Conservation (phyloP, 225 moss, liverwort and hornwort genomes). For the Physcomitrium patens region DNA sequence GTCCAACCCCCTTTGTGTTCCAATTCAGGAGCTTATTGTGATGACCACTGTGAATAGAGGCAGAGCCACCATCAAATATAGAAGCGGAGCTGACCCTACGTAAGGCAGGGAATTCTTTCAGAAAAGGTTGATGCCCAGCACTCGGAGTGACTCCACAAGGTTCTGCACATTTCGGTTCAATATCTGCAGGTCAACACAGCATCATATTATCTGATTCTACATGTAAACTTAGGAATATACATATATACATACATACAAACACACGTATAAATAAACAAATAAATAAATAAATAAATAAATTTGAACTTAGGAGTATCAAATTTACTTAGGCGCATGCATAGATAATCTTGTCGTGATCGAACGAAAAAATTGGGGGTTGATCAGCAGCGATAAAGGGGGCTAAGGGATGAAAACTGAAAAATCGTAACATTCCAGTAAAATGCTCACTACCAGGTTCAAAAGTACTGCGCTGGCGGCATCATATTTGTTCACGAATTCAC, state of each 20-base stretch:
- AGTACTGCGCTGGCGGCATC: too few species aligned
- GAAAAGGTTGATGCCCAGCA: conserved; percentile 8
- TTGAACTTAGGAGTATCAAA: not conserved
- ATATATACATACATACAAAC: not conserved
- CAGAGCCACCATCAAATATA: conserved; percentile 9
- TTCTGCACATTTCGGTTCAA: conserved; percentile 38
- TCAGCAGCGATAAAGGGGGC: too few species aligned
- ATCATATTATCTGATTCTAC: not conserved
- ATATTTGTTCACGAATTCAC: too few species aligned
- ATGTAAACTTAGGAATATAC: not conserved
- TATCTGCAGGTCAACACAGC: not conserved
- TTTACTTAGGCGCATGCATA: not conserved
- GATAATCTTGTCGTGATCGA: too few species aligned
- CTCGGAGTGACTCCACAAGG: not conserved
- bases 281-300: too few species aligned
- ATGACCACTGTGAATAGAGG: conserved; percentile 9
- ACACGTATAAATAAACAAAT: too few species aligned
- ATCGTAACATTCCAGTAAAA: too few species aligned
- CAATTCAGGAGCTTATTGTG: not conserved
- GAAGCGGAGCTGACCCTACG: conserved; percentile 24
- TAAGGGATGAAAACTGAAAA: too few species aligned
- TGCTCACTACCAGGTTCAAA: too few species aligned
- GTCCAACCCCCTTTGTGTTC: conserved; percentile 23
- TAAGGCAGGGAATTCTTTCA: not conserved
- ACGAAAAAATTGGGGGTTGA: too few species aligned